Conservation (phyloP, 1,284 basidiomycete genomes). For the Boletus smithii region DNA sequence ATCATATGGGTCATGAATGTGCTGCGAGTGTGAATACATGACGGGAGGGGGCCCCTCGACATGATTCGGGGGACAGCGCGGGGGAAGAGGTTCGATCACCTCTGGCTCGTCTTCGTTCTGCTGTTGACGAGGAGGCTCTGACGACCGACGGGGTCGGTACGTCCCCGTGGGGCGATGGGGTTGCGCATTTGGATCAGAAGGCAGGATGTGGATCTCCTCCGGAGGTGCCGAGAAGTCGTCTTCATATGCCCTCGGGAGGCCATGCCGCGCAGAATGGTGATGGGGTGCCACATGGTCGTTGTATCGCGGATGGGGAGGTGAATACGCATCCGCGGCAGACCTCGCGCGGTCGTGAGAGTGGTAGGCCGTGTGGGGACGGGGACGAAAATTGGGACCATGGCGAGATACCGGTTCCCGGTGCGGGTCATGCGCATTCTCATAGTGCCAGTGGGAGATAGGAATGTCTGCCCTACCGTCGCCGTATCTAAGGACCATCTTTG, state of each 20-base stretch:
- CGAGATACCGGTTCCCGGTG: no score
- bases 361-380: constrained; percentile 16
- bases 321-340: constrained; percentile 37
- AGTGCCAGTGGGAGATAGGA: constrained; percentile 48
- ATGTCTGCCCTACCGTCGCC: constrained; percentile 59
- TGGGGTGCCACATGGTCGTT: constrained; percentile 22
- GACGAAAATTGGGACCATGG: constrained; percentile 11
- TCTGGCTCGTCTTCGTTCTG: constrained; percentile 27
- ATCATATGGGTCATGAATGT: constrained; percentile 32
- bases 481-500: constrained; percentile 67
- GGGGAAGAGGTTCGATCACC: constrained; percentile 25
- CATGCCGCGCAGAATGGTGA: constrained; percentile 14
- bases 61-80: constrained; percentile 16
- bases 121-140: constrained; percentile 32
- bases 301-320: constrained; percentile 17
- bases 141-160: constrained; percentile 41
- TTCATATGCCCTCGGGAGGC: constrained; percentile 17
- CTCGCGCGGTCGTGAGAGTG: constrained; percentile 33
- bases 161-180: constrained; percentile 28
- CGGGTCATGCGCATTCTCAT: constrained; percentile 19
- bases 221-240: constrained; percentile 35
- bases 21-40: constrained; percentile 36
- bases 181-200: constrained; percentile 40
- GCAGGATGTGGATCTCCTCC: constrained; percentile 54
- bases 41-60: constrained; percentile 23